Evolutionary conservation across 2,329 filamentous ascomycete genomes (phyloP).

Genomic region (Penicillium psychrosexuale): DNA sequence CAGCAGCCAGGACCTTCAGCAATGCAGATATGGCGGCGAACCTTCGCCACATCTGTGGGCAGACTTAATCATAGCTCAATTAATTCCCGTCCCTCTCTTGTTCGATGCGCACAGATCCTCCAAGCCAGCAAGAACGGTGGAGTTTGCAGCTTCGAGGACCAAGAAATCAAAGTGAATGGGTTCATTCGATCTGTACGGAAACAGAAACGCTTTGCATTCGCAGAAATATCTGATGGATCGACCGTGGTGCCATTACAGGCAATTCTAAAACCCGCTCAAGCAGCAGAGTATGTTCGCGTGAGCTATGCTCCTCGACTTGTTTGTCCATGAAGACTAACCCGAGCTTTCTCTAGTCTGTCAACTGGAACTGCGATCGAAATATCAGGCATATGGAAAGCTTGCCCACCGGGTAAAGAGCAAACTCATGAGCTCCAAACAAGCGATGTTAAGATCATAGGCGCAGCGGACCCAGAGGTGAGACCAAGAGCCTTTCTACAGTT

Average conservation of each 20-base stretch:
- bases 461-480: slow-evolving; percentile 74
- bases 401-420: slow-evolving; percentile 64
- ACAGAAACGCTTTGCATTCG: slow-evolving; percentile 80
- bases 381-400: slow-evolving; percentile 71
- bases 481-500: background rate
- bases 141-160: slow-evolving; percentile 33
- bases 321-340: slow-evolving; percentile 11
- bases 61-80: slow-evolving; percentile 29
- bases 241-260: slow-evolving; percentile 76
- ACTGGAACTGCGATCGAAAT: slow-evolving; percentile 78
- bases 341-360: slow-evolving; percentile 60
- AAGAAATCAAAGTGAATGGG: slow-evolving; percentile 63
- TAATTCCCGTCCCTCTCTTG: slow-evolving; percentile 18
- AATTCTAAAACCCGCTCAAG: slow-evolving; percentile 68
- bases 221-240: slow-evolving; percentile 83
- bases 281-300: slow-evolving; percentile 61
- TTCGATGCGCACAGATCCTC: slow-evolving; percentile 42
- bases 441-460: slow-evolving; percentile 66
- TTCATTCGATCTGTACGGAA: slow-evolving; percentile 81
- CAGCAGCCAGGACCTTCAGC: slow-evolving; percentile 21
- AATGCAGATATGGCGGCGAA: slow-evolving; percentile 43
- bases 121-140: slow-evolving; percentile 28
- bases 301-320: background rate
- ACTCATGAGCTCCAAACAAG: slow-evolving; percentile 76
- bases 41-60: slow-evolving; percentile 36